Evolutionary conservation across 805 yeast genomes (phyloP), one percentile per base, ranked within the genome.

Genomic region (Starmerella sirachaensis): DNA sequence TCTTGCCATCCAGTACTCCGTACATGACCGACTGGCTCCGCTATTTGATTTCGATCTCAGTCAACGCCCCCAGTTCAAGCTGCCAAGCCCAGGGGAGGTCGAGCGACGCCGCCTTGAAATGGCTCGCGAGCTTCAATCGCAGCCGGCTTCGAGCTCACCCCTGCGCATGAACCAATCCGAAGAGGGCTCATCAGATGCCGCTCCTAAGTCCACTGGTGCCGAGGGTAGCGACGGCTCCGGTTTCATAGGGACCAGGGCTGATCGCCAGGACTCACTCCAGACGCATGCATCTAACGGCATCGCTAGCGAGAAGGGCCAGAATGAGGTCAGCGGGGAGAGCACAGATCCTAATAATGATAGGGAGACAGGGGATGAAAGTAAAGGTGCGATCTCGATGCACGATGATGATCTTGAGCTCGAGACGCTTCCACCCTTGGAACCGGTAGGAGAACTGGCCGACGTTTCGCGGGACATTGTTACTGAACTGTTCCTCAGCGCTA

Each of bases 1-100:
- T 26, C 64, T 78, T 58, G 75, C 79, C 38, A 69, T 67, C 46
- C 66, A 77, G 46, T 78, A 73, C 57, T 70, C 72, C 17, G 73
- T 75, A 16, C 66, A 63, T 35, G 75, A 71, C 31, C 56, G 65
- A 25, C 55, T 76, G 41, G 57, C 58, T 42, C 77, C 79, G 4
- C 58, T 75, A 37, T 60, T 74, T 24, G 38, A 62, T 29, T 67
- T 60, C 53, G 70, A 69, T 45, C 54, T 63, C 13, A 49, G 61
- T 8, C 49, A 53, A 4, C 46, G 44, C n/a, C 60, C 58, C 17
- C 56, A 52, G 13, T 56, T 54, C 28, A 59, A 60, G 17, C 65
- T 71, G 1, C 73, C 74, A 18, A 64, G 71, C 10, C 68, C 69
- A 45, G 71, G 65, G 33, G 70, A 68, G 47, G 64, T 62, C 13